Conservation (phyloP, 2,329 filamentous ascomycete species). For the Gaeumannomyces tritici region DNA sequence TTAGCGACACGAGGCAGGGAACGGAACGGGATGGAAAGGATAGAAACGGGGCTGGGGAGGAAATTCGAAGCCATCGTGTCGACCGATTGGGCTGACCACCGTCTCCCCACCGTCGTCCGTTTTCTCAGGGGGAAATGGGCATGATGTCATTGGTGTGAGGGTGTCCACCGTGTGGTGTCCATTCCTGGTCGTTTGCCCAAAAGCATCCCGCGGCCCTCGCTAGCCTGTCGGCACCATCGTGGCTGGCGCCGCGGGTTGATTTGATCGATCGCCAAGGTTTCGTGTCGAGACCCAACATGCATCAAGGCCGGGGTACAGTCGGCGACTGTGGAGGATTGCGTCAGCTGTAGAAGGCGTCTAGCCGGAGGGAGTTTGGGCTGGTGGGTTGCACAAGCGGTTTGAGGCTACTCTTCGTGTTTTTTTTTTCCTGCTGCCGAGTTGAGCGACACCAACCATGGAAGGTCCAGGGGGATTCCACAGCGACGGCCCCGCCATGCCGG, state of each 20-base stretch:
- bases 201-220: neutral
- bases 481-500: neutral
- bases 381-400: neutral
- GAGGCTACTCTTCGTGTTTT: neutral
- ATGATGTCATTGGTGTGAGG: neutral
- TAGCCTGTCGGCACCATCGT: neutral
- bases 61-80: neutral
- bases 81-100: neutral
- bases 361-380: neutral
- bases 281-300: neutral
- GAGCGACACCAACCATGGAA: neutral
- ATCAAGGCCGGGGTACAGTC: neutral
- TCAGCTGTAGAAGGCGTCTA: neutral
- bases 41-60: too few relatives aligned
- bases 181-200: too few relatives aligned
- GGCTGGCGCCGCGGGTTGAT: neutral
- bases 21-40: neutral
- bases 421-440: neutral
- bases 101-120: neutral
- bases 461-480: neutral
- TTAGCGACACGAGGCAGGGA: too few relatives aligned
- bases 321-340: neutral
- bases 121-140: neutral
- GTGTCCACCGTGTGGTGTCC: too few relatives aligned
- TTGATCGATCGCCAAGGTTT: neutral